Base-by-base conservation (phyloP, 2,329 filamentous ascomycete genomes). In the Bipolaris gigantea region DNA sequence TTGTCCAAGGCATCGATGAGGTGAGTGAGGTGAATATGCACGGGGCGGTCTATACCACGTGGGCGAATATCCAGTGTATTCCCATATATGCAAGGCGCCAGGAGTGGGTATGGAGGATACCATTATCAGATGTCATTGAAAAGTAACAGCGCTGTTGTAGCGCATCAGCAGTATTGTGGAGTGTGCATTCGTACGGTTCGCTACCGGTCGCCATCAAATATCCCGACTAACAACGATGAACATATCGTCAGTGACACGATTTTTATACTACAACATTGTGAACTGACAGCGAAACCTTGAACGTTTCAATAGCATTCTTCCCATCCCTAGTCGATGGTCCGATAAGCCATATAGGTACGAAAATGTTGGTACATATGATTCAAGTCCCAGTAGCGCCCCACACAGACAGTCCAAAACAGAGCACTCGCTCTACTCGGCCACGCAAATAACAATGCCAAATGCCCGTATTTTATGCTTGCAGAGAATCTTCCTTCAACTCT, bases 361-460 rank as follows among this genome's bases (percentile, higher is more conserved):
- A 34, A 33, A 34, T 54, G 27, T 35, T 54, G 32, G 21, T 54
- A 54, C 50, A 50, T 43, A 19, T 45, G 34, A 33, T 40, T 23
- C 36, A 40, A 55, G 35, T 40, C 40, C 44, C 44, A 3, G 18
- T 42, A 55, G 52, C 55, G 55, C 52, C 55, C 18, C 15, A 32
- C 47, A 33, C 16, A 54, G 23, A 23, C 40, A 21, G 36, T 40
- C 21, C 45, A 49, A 51, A 39, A 42, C 21, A 35, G 35, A 30
- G 30, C 10, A 36, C 4, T 27, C 11, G 15, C 42, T 38, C 36
- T 45, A 45, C 27, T 19, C 8, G n/a, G 27, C 47, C 25, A 27
- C 39, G 30, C 21, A 27, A 15, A 19, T 18, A 32, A 34, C 6
- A 33, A 21, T 25, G 23, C 18, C 5, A 15, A 33, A 25, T 5